Evolutionary conservation across 2,329 filamentous ascomycete species (phyloP).

Genomic region (Diaporthe ilicicola): DNA sequence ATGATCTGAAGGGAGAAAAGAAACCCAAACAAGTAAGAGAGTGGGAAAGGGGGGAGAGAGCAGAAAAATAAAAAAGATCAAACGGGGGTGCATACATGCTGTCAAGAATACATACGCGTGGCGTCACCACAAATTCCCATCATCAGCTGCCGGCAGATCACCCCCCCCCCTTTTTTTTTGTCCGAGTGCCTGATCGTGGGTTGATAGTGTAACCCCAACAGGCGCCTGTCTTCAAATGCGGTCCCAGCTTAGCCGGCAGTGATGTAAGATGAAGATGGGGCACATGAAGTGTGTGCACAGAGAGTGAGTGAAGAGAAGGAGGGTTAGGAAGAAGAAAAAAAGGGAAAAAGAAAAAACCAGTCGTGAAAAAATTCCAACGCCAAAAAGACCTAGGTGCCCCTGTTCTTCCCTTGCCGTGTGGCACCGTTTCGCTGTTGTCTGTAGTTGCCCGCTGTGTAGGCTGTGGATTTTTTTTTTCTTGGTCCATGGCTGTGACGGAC

Average conservation of each 20-base stretch:
- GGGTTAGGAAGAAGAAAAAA: conserved; percentile 18
- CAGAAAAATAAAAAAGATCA: conserved; percentile 1
- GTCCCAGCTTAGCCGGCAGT: background rate
- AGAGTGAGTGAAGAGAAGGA: background rate
- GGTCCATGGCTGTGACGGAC: conserved; percentile 21
- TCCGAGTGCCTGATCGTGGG: background rate
- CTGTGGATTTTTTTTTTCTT: background rate
- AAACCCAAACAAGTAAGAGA: background rate
- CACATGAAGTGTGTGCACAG: background rate
- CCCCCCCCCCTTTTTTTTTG: background rate
- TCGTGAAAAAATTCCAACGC: background rate
- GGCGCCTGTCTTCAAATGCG: background rate
- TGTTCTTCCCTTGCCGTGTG: conserved; percentile 23
- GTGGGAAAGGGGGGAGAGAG: no score
- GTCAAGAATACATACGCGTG: conserved; percentile 17
- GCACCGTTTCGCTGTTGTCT: conserved; percentile 17
- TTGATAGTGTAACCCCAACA: conserved; percentile 8
- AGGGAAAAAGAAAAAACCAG: background rate
- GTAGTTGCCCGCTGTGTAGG: background rate
- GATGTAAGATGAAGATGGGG: background rate
- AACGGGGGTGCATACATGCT: conserved; percentile 22
- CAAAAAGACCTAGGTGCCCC: conserved; percentile 12
- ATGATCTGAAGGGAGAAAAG: conserved; percentile 5
- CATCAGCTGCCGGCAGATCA: conserved; percentile 10
- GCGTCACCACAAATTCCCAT: conserved; percentile 18